Base-by-base conservation (phyloP, 495 filamentous ascomycete genomes). In the Aspergillus asperescens region DNA sequence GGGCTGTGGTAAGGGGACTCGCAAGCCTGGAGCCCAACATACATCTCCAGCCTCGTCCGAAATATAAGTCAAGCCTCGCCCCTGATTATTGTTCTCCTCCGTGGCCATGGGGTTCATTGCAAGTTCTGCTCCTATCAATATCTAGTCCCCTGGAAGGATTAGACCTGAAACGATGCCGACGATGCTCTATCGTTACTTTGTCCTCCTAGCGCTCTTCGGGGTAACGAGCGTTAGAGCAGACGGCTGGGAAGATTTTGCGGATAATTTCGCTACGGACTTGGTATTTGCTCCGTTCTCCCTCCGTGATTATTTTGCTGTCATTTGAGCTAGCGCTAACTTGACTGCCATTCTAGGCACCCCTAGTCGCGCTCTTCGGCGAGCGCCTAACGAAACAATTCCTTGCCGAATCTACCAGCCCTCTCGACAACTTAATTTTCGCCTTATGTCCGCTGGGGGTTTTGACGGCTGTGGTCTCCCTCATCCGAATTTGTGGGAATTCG, bases 371-470 rank as follows among this genome's bases (percentile, higher is more conserved):
- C 0, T 83, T 83, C 43, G 79, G 81, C 1, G 80, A 82, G 38
- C 64, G 72, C 34, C 67, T 84, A 23, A 77, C 80, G 0, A 78
- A 71, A 55, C 81, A 84, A 61, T 83, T 77, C 48, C 71, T 83
- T 39, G 80, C 77, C 49, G 74, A 81, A 48, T 72, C 74, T 0
- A 71, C 71, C 20, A 70, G 62, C 22, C 59, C 67, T 39, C 51
- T 76, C 0, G 81, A 83, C 42, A 73, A 77, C 50, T 52, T 82
- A 12, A 78, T 82, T 7, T 76, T 82, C 35, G 74, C 79, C 0
- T 68, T 81, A 35, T 73, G 69, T 0, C 79, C 80, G 2, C 63
- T 81, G 5, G 80, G 80, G 6, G 74, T 82, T 15, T 60, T 82
- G 31, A 82, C 80, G 0, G 72, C 73, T 2, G 69, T 81, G 0